phyloP scores from a whole-genome alignment of 2,329 filamentous ascomycete species.

The Mycosphaerella sp. region DNA sequence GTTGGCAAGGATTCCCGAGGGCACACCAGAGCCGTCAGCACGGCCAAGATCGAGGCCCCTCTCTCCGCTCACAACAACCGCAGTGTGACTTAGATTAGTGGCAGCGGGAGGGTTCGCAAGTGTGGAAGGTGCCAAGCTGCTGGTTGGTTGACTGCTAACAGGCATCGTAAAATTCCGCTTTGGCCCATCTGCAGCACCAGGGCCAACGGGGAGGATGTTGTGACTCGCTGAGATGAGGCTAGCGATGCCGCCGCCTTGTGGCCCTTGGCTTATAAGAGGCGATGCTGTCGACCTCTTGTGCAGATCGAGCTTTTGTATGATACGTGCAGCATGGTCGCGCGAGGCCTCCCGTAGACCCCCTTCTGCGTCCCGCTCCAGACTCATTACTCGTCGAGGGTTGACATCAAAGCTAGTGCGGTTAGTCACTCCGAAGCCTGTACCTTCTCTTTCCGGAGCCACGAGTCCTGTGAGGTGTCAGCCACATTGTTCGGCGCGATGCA shows the following conservation, averaged over 20 bases:
- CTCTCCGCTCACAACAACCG: constrained; percentile 74
- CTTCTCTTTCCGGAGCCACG: constrained; percentile 44
- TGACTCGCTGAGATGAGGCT: constrained; percentile 82
- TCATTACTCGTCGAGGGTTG: constrained; percentile 44
- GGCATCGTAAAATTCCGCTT: constrained; percentile 38
- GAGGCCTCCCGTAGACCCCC: constrained; percentile 61
- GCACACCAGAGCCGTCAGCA: constrained; percentile 63
- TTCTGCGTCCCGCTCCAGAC: constrained; percentile 39
- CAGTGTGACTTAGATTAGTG: constrained; percentile 80
- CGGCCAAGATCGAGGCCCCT: constrained; percentile 57
- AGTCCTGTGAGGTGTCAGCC: neutral
- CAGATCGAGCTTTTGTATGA: constrained; percentile 88
- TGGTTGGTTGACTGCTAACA: constrained; percentile 36
- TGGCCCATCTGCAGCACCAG: constrained; percentile 34
- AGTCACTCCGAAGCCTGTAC: constrained; percentile 36
- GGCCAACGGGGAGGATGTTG: constrained; percentile 63
- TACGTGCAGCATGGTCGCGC: constrained; percentile 74
- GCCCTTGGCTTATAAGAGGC: constrained; percentile 17
- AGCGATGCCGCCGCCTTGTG: constrained; percentile 62
- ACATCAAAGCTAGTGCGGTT: constrained; percentile 69
- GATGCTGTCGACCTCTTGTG: constrained; percentile 67
- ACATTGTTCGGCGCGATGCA: too few relatives aligned
- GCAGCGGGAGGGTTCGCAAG: constrained; percentile 75
- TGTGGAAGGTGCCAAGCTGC: constrained; percentile 72
- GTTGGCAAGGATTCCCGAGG: constrained; percentile 83